Evolutionary conservation across 257 asterid species (phyloP).

Genomic region (Rauvolfia tetraphylla): DNA sequence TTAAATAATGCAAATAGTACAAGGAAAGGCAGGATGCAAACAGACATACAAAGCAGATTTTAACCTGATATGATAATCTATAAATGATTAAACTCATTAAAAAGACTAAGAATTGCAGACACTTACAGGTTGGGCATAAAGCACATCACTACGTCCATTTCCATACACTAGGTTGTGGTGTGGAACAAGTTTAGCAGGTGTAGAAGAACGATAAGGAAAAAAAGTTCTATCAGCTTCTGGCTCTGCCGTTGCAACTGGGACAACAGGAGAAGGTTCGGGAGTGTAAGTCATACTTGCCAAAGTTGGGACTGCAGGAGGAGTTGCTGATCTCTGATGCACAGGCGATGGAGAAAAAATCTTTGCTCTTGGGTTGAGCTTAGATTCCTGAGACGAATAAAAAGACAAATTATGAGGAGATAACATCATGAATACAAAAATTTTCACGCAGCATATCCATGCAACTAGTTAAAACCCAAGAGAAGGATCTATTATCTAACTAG

Average conservation of each 20-base stretch:
- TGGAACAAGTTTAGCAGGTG: conserved; percentile 52
- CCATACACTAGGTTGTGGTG: conserved; percentile 36
- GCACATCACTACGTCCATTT: conserved; percentile 44
- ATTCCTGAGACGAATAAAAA: conserved; percentile 44
- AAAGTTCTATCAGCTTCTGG: conserved; percentile 48
- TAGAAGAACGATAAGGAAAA: conserved; percentile 38
- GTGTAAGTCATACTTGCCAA: conserved; percentile 38
- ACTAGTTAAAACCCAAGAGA: not conserved
- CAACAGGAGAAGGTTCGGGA: conserved; percentile 35
- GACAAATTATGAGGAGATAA: not conserved
- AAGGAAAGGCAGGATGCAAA: no score
- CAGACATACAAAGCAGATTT: not conserved
- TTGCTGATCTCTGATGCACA: conserved; percentile 39
- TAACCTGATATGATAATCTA: not conserved
- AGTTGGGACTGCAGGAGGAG: conserved; percentile 50
- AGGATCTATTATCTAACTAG: not conserved
- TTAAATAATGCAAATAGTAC: not conserved
- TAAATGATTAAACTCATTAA: not conserved
- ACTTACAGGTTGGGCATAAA: conserved; percentile 62
- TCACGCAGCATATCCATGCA: not conserved
- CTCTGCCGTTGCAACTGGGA: conserved; percentile 44
- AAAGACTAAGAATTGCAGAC: conserved; percentile 5
- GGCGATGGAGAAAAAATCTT: conserved; percentile 69
- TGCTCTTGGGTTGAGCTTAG: conserved; percentile 90
- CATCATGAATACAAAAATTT: not conserved